Evolutionary conservation across 179 eudicot species (phyloP).

Genomic region (Silene coronaria): DNA sequence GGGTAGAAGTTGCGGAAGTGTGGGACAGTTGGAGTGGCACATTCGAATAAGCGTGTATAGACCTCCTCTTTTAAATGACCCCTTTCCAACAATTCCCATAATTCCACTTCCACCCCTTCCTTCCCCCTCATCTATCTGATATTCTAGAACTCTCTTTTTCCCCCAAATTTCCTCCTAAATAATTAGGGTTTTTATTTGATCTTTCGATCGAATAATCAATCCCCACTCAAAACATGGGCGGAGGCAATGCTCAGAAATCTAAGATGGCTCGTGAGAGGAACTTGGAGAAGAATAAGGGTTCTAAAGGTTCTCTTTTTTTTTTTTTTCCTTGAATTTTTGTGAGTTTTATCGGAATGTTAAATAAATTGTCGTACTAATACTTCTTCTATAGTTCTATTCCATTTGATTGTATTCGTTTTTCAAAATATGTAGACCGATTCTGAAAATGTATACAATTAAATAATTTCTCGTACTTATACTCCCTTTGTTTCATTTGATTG

Average conservation of each 20-base stretch:
- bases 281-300: conserved; percentile 38
- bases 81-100: not conserved
- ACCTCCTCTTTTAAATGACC: not conserved
- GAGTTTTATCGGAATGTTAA: too few species aligned
- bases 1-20: not conserved
- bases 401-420: not conserved
- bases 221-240: conserved; percentile 33
- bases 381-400: too few species aligned
- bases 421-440: not conserved
- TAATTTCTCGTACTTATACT: too few species aligned
- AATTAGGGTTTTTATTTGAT: conserved; percentile 18
- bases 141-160: not conserved
- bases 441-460: not conserved
- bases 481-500: too few species aligned
- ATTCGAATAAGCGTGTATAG: not conserved
- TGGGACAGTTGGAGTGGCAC: not conserved
- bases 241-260: conserved; percentile 50
- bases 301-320: conserved; percentile 29
- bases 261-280: conserved; percentile 53
- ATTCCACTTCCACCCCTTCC: too few species aligned
- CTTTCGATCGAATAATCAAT: not conserved
- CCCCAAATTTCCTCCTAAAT: not conserved
- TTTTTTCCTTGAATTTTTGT: not conserved
- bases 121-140: too few species aligned
- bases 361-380: too few species aligned